Evolutionary conservation across 148 eudicot species (phyloP).

Genomic region (Rhododendron mucronatum): DNA sequence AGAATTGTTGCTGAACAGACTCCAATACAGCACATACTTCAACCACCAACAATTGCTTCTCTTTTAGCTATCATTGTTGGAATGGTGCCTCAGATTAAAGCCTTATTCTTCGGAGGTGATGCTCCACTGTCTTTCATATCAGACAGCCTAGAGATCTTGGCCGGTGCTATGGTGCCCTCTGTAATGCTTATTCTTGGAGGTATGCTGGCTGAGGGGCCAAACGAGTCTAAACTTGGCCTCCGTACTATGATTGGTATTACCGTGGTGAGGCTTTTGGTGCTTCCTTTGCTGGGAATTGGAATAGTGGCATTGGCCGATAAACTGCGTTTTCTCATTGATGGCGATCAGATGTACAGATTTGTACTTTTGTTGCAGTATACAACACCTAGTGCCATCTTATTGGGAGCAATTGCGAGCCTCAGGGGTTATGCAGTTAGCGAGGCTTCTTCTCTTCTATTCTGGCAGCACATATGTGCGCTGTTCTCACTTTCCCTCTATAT

Average conservation of each 20-base stretch:
- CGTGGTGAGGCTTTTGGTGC: conserved; percentile 46
- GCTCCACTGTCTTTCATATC: conserved; percentile 53
- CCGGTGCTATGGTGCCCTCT: conserved; percentile 64
- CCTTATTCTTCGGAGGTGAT: conserved; percentile 40
- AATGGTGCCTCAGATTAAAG: conserved; percentile 47
- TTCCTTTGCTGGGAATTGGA: conserved; percentile 57
- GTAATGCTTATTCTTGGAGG: conserved; percentile 76
- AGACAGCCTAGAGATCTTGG: conserved; percentile 61
- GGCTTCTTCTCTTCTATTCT: conserved; percentile 62
- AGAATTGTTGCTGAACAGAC: conserved; percentile 61
- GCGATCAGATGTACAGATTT: conserved; percentile 54
- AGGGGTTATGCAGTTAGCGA: conserved; percentile 64
- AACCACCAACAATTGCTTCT: conserved; percentile 68
- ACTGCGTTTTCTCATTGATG: conserved; percentile 37
- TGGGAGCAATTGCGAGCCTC: conserved; percentile 69
- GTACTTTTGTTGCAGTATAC: conserved; percentile 62
- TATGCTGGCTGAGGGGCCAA: conserved; percentile 66
- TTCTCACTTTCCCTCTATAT: conserved; percentile 56
- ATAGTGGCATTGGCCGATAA: conserved; percentile 45
- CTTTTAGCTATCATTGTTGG: conserved; percentile 51
- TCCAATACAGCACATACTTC: conserved; percentile 56
- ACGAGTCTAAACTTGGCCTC: conserved; percentile 48
- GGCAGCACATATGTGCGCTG: conserved; percentile 65
- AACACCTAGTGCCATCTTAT: conserved; percentile 65
- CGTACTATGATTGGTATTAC: conserved; percentile 55